Evolutionary conservation across 2,329 filamentous ascomycete genomes (phyloP), one percentile per base, ranked within the genome.

Genomic region (Colletotrichum somersetense): DNA sequence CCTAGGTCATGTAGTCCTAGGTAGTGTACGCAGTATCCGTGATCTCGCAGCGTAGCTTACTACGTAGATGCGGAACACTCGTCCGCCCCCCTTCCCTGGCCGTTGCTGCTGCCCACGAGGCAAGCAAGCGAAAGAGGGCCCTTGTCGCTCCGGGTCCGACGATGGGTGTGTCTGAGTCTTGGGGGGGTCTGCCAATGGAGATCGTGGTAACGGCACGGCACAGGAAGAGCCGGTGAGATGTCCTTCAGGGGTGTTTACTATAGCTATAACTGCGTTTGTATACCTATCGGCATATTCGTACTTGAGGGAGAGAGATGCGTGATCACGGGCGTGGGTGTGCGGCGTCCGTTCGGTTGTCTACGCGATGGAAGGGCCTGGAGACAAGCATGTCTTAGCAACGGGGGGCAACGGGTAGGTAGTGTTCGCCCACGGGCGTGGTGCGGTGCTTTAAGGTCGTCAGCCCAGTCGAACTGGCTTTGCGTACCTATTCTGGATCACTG

Each of bases 341-440:
- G 30, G 30, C 30, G 35, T 35, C 67, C 48, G 55, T 70, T 70
- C 62, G 62, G 55, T 70, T 57, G 56, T 66, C 56, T 44, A 26
- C 40, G 65, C 65, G 57, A 68, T 67, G 44, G 57, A 52, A 16
- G 65, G 46, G 50, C 64, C 57, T 64, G 30, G 57, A 55, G 58
- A 40, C 52, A 56, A 52, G 44, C 42, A 55, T 62, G 52, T 62
- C 65, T 52, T 46, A 46, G 65, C 68, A 46, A 71, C 65, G 44
- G 20, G 8, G 62, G 62, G 48, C 67, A 67, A 71, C 50, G 57
- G 48, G 33, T 4, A 23, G 56, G 33, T 4, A 23, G 56, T 30
- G 35, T 30, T 61, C 40, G 40, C 20, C 40, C 30, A 26, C 56
- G 42, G 42, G 42, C 42, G 42, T 18, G 42, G 7, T 44, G 42